Base-by-base conservation (phyloP, 139 green algal species). In the Mesotaenium endlicherianum region DNA sequence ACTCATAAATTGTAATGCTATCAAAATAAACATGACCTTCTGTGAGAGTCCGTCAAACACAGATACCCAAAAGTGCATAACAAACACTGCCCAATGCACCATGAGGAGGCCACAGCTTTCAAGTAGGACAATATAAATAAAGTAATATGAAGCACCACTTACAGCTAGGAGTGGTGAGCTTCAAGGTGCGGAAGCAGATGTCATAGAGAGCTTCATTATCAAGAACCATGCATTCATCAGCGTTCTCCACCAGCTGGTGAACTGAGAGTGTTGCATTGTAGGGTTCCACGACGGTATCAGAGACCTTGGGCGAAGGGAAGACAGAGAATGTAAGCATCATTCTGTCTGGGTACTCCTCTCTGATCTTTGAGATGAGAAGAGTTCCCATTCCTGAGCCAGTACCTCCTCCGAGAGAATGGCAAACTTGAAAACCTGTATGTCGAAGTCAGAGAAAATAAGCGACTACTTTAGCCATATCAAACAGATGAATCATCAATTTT, bases 211-310 rank as follows among this genome's bases (percentile, higher is more conserved):
- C 96, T 91, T 98, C 94, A 81, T 98, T 98, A 81, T 97, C 94
- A 0, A 99, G 92, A 47, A 99, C 93, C 94, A 99, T 98, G 92
- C 96, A 99, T 93, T 99, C 97, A 77, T 99, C 97, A 36, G 97
- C 97, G 82, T 99, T 99, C 93, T 99, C 97, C 60, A 99, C 97
- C 89, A 99, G 91, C 92, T 98, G 97, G 89, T 99, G 97, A 3
- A 99, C 96, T n/a, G 97, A 99, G 70, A 99, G 93, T 49, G 97
- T 99, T 84, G 96, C 97, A 84, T 99, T 99, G 94, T 99, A 99
- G 70, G 97, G 97, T 93, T 99, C 97, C 69, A 99, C 97, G 42
- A 99, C 97, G 8, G 96, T 98, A 92, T 99, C 97, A 36, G 96
- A 99, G 90, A 99, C 92, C 92, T 99, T 99, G 83, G 97, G 97